A percentile compares a stretch with the other conserved stretches of the same genome.
These are phyloP conservation scores for Pezicula rhizophila DNA, from an alignment of 2,329 filamentous ascomycete genomes.

Conservation along the genomic window DNA sequence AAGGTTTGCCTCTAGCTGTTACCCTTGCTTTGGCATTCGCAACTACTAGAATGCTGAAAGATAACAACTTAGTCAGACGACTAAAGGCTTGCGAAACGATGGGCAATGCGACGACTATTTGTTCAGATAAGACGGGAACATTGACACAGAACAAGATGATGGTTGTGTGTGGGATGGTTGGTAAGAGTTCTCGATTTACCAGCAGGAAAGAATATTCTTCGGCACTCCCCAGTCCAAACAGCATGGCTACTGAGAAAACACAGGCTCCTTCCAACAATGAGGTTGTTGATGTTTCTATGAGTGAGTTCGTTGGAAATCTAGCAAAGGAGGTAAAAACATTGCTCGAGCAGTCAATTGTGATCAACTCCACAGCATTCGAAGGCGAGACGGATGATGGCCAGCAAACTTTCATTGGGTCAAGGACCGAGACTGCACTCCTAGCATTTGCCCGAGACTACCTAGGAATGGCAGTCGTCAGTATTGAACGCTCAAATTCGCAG, in stretches of 20 bases:
- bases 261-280: not conserved
- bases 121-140: conserved; percentile 69
- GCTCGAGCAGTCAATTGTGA: conserved; percentile 54
- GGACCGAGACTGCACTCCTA: conserved; percentile 68
- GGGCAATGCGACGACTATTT: conserved; percentile 65
- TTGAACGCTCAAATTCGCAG: conserved; percentile 54
- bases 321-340: too few species aligned
- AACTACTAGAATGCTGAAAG: conserved; percentile 56
- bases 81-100: conserved; percentile 60
- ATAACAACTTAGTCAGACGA: conserved; percentile 59
- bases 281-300: too few species aligned
- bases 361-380: conserved; percentile 63
- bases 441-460: conserved; percentile 58
- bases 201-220: conserved; percentile 36
- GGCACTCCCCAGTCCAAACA: conserved; percentile 30
- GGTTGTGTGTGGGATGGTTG: conserved; percentile 58
- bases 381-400: conserved; percentile 51
- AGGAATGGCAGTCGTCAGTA: conserved; percentile 52
- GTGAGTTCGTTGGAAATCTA: too few species aligned
- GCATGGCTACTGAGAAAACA: not conserved
- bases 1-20: conserved; percentile 56
- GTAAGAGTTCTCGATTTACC: not conserved
- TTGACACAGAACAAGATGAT: conserved; percentile 70
- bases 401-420: conserved; percentile 59
- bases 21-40: conserved; percentile 59